Evolutionary conservation across 2,329 filamentous ascomycete genomes (phyloP).

Genomic region (Sarocladium brachiariae): DNA sequence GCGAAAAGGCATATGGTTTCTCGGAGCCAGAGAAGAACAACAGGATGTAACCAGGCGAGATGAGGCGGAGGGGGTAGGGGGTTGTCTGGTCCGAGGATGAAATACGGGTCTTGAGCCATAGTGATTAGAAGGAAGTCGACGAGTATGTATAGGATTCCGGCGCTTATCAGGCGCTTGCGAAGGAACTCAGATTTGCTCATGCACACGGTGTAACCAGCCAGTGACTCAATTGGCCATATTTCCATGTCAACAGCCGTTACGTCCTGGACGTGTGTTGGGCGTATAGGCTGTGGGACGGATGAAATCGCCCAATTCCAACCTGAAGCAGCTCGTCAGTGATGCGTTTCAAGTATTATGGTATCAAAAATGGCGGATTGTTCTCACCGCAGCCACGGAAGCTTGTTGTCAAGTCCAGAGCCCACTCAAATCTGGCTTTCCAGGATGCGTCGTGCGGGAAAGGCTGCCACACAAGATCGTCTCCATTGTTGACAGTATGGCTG

Average conservation of each 20-base stretch:
- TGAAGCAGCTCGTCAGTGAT: constrained; percentile 18
- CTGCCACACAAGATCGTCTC: constrained; percentile 58
- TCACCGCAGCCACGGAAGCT: constrained; percentile 49
- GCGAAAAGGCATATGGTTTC: constrained; percentile 47
- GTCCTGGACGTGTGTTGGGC: constrained; percentile 21
- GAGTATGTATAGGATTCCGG: constrained; percentile 54
- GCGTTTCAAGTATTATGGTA: too few relatives aligned
- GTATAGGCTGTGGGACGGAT: constrained; percentile 39
- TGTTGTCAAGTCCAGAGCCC: constrained; percentile 46
- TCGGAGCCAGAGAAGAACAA: constrained; percentile 48
- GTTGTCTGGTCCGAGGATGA: constrained; percentile 45
- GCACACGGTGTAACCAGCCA: constrained; percentile 38
- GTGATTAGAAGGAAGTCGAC: constrained; percentile 64
- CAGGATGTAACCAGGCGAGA: constrained; percentile 32
- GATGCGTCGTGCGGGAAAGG: constrained; percentile 44
- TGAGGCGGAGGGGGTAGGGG: constrained; percentile 25
- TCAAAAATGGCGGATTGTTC: too few relatives aligned
- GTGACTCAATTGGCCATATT: constrained; percentile 33
- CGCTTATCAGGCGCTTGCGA: constrained; percentile 32
- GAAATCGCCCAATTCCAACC: constrained; percentile 53
- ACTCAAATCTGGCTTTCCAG: constrained; percentile 43
- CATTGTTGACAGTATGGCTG: constrained; percentile 16
- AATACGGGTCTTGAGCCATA: constrained; percentile 75
- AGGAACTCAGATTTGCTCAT: constrained; percentile 39
- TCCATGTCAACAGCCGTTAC: constrained; percentile 32